These are phyloP conservation scores for Pittosporum tobira DNA, from an alignment of 129 eudicot genomes.

Conservation along the genomic window DNA sequence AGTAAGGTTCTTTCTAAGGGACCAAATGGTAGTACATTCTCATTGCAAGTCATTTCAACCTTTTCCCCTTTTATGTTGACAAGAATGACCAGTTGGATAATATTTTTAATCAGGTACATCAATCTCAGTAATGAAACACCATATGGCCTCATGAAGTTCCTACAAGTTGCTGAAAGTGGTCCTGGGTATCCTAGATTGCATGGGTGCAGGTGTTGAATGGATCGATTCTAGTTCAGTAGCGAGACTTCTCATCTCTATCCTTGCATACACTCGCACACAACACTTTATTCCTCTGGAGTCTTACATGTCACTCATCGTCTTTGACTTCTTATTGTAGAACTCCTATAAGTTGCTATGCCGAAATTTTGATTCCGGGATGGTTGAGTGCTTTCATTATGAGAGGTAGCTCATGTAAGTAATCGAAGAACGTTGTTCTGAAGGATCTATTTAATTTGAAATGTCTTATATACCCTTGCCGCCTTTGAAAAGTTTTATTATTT, in stretches of 20 bases:
- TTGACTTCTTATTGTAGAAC: conserved; percentile 35
- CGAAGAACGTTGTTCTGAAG: too few relatives aligned
- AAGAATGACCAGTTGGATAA: too few relatives aligned
- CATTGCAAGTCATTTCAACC: too few relatives aligned
- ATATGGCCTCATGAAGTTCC: conserved; percentile 91
- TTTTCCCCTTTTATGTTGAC: too few relatives aligned
- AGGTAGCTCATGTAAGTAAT: conserved; percentile 56
- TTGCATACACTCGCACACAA: conserved; percentile 1
- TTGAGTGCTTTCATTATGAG: conserved; percentile 94
- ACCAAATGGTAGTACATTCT: too few relatives aligned
- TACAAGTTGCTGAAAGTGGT: conserved; percentile 47
- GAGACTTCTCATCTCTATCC: conserved; percentile 4
- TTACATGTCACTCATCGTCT: conserved; percentile 4
- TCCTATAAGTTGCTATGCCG: conserved; percentile 83
- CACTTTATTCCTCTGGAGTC: neutral
- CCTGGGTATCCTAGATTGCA: conserved; percentile 44
- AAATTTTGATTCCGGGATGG: conserved; percentile 72
- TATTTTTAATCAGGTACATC: conserved; percentile 72
- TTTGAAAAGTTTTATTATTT: too few relatives aligned
- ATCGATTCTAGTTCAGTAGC: conserved; percentile 16
- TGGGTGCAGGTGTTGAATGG: conserved; percentile 65
- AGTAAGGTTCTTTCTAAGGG: too few relatives aligned
- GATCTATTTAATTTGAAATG: too few relatives aligned
- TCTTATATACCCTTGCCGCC: too few relatives aligned
- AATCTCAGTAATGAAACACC: conserved; percentile 96